These are phyloP conservation scores for Neurospora sp. DNA, from an alignment of 2,329 filamentous ascomycete genomes.

Conservation along the genomic window DNA sequence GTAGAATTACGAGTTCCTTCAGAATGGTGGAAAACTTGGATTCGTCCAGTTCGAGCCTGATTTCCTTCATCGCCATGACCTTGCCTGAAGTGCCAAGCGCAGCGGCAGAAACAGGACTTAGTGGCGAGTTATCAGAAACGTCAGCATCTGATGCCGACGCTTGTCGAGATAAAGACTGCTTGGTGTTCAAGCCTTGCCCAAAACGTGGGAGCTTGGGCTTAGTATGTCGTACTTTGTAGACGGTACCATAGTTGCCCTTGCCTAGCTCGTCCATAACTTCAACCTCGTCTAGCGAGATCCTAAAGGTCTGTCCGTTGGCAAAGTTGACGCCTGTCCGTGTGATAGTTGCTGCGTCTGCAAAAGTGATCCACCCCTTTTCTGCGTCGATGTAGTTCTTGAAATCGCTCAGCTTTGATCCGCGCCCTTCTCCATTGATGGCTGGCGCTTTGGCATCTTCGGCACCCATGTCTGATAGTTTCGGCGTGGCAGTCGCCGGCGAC, in stretches of 20 bases:
- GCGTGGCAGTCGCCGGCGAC: conserved; percentile 23
- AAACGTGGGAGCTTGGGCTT: conserved; percentile 50
- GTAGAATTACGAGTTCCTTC: conserved; percentile 92
- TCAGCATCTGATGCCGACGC: conserved; percentile 24
- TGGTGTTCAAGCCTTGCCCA: conserved; percentile 44
- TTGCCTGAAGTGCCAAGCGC: conserved; percentile 51
- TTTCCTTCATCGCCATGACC: conserved; percentile 99
- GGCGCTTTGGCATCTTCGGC: conserved; percentile 15
- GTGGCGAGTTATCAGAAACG: conserved; percentile 22
- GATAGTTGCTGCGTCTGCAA: conserved; percentile 85
- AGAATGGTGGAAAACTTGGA: conserved; percentile 95
- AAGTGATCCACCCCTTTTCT: conserved; percentile 82
- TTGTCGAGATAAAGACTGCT: conserved; percentile 20
- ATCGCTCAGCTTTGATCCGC: conserved; percentile 44
- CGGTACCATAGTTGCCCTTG: conserved; percentile 96
- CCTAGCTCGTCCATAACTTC: conserved; percentile 88
- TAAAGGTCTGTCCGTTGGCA: conserved; percentile 78
- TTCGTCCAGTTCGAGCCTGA: conserved; percentile 88
- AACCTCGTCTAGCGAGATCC: conserved; percentile 90
- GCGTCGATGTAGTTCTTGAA: conserved; percentile 78
- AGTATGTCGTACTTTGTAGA: conserved; percentile 89
- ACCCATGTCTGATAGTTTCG: conserved; percentile 34
- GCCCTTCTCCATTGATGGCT: conserved; percentile 25
- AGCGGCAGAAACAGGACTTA: conserved; percentile 14
- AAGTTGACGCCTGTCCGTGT: conserved; percentile 89